A percentile compares a stretch with the other conserved stretches of the same genome.
Conservation (phyloP, 345 rosid genomes). For the Rhodamnia rubescens region DNA sequence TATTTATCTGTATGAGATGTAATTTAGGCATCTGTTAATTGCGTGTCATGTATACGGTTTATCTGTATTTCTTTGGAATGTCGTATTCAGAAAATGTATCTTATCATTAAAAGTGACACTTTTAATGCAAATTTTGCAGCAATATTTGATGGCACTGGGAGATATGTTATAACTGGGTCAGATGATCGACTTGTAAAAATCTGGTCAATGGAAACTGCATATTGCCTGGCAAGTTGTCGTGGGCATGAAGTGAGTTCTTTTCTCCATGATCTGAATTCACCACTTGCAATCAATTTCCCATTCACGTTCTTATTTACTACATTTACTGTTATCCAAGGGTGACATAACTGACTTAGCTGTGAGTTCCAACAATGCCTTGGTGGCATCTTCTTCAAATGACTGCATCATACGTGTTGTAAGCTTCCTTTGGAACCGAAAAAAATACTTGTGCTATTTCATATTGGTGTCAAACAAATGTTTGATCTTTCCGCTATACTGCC, state of each 20-base stretch:
- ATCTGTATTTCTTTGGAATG: no score
- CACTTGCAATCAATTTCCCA: not conserved
- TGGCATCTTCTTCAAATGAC: conserved; percentile 97
- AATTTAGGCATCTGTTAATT: not conserved
- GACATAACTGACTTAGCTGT: conserved; percentile 99
- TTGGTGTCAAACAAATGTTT: not conserved
- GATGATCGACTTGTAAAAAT: conserved; percentile 98
- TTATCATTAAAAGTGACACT: not conserved
- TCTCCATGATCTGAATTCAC: not conserved
- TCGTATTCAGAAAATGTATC: not conserved
- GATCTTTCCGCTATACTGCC: conserved; percentile 11
- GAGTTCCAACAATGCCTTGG: conserved; percentile 82
- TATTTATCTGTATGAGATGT: not conserved
- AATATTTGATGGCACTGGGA: conserved; percentile 84
- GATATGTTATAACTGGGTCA: conserved; percentile 95
- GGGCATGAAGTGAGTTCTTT: conserved; percentile 89
- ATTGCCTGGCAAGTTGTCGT: conserved; percentile 97
- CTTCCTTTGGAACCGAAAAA: conserved; percentile 7
- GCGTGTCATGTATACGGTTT: not conserved
- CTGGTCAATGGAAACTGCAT: conserved; percentile 99
- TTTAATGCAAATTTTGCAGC: conserved; percentile 49
- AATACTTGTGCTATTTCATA: not conserved
- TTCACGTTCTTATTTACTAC: conserved; percentile 1
- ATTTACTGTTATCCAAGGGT: conserved; percentile 46
- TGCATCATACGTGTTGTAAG: conserved; percentile 92